Evolutionary conservation across 208 protist species (phyloP).

Genomic region (Naegleria fowleri): DNA sequence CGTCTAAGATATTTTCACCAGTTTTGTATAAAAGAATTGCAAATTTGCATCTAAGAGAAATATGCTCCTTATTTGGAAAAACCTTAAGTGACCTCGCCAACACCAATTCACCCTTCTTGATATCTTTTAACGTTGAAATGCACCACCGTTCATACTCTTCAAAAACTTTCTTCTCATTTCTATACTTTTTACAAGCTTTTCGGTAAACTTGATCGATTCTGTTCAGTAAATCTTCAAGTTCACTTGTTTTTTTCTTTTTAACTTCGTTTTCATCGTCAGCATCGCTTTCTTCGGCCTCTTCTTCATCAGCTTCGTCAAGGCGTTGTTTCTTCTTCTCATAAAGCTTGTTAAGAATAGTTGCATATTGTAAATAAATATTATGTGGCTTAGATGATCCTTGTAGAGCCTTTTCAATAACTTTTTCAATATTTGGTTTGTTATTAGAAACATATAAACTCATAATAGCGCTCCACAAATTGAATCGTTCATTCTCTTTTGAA

Average conservation of each 20-base stretch:
- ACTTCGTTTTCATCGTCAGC: background rate
- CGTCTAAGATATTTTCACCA: conserved; percentile 21
- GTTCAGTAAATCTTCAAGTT: conserved; percentile 19
- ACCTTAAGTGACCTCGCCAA: background rate
- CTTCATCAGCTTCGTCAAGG: background rate
- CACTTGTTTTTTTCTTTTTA: conserved; percentile 24
- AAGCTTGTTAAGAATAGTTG: background rate
- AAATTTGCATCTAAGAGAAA: background rate
- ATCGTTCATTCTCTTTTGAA: conserved; percentile 64
- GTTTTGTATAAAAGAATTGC: background rate
- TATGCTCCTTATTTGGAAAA: background rate
- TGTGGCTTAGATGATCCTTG: conserved; percentile 4
- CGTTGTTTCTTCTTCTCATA: background rate
- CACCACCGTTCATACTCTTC: conserved; percentile 8
- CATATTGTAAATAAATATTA: background rate
- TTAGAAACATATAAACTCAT: conserved; percentile 60
- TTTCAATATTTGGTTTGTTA: conserved; percentile 26
- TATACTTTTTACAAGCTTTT: conserved; percentile 20
- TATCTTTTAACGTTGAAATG: background rate
- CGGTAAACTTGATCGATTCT: background rate
- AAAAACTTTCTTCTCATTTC: background rate
- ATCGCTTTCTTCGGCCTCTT: conserved; percentile 6
- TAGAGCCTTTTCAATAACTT: conserved; percentile 16
- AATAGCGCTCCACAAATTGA: conserved; percentile 86
- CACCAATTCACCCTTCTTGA: background rate